phyloP scores from a whole-genome alignment of 768 basidiomycete species.

The Cystofilobasidium capitatum region DNA sequence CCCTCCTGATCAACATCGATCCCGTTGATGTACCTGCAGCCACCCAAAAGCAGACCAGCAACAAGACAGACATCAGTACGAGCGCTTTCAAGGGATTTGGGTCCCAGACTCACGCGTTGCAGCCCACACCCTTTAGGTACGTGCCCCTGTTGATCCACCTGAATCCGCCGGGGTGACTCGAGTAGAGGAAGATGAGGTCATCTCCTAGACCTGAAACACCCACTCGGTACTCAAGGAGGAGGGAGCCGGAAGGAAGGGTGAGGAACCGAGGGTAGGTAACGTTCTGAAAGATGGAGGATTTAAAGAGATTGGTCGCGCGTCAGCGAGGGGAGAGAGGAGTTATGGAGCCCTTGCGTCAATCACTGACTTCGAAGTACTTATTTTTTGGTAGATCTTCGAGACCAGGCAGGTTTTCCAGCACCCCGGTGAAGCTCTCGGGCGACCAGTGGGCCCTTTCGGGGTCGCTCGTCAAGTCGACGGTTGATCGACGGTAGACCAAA shows the following conservation, averaged over 20 bases:
- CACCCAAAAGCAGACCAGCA: neutral
- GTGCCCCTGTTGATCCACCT: neutral
- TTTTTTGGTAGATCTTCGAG: neutral
- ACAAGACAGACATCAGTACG: neutral
- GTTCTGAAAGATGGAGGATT: neutral
- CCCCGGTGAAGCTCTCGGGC: neutral
- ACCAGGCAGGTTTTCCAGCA: neutral
- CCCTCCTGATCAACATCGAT: neutral
- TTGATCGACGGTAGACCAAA: neutral
- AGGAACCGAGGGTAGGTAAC: constrained; percentile 9
- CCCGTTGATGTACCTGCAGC: neutral
- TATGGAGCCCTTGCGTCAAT: neutral
- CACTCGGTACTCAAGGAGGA: constrained; percentile 1
- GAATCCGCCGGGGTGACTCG: neutral
- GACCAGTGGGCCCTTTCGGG: neutral
- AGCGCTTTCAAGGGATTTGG: too few relatives aligned
- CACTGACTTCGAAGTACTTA: neutral
- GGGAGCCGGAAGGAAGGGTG: constrained; percentile 4
- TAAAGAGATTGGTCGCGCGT: too few relatives aligned
- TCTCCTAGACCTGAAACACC: constrained; percentile 5
- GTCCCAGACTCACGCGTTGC: constrained; percentile 3
- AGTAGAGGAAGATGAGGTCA: constrained; percentile 1
- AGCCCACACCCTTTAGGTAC: neutral
- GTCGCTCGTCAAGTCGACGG: neutral
- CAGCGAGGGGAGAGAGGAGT: neutral